These are phyloP conservation scores for Alliaria petiolata DNA, from an alignment of 345 rosid species.

Conservation along the genomic window DNA sequence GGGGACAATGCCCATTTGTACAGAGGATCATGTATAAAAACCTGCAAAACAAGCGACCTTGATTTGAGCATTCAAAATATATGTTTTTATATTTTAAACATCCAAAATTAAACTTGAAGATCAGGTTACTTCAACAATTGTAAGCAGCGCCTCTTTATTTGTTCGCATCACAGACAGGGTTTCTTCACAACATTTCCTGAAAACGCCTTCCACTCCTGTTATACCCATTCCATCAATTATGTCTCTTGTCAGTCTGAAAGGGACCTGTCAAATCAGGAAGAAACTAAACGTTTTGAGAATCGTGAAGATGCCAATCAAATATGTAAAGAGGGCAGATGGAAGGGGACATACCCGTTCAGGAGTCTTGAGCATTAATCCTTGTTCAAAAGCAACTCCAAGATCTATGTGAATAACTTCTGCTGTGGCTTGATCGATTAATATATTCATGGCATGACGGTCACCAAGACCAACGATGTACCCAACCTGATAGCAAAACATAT, in stretches of 20 bases:
- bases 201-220: slow-evolving; percentile 96
- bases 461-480: slow-evolving; percentile 99
- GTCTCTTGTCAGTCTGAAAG: slow-evolving; percentile 95
- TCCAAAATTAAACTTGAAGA: background rate
- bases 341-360: slow-evolving; percentile 75
- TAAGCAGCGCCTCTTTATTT: slow-evolving; percentile 94
- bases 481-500: slow-evolving; percentile 50
- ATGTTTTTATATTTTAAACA: background rate
- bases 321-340: slow-evolving; percentile 5
- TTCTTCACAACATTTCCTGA: slow-evolving; percentile 96
- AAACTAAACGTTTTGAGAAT: slow-evolving; percentile 12
- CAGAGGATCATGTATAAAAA: slow-evolving; percentile 95
- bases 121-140: slow-evolving; percentile 82
- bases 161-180: slow-evolving; percentile 91
- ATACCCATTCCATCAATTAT: slow-evolving; percentile 96
- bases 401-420: slow-evolving; percentile 99
- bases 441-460: slow-evolving; percentile 93
- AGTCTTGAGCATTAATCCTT: slow-evolving; percentile 96
- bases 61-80: background rate
- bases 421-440: slow-evolving; percentile 89
- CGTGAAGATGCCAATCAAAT: background rate
- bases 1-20: slow-evolving; percentile 99
- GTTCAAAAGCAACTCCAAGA: slow-evolving; percentile 99
- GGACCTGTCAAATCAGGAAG: slow-evolving; percentile 51
- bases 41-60: slow-evolving; percentile 49